A percentile compares a stretch with the other conserved stretches of the same genome.
Conservation (phyloP, 768 basidiomycete species). For the Leccinellum albellum region DNA sequence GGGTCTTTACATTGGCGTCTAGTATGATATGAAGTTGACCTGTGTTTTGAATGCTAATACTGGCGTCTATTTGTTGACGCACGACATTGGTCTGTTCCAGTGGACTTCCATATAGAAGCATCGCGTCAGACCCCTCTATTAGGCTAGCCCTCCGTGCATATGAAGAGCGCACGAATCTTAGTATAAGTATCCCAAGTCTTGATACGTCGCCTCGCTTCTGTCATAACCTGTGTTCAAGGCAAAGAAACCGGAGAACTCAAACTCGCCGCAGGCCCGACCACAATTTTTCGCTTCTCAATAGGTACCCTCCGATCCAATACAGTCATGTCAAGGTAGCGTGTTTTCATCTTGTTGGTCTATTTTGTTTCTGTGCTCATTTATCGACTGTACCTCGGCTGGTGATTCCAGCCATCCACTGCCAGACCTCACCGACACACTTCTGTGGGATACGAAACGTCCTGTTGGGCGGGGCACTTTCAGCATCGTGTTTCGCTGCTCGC, state of each 20-base stretch:
- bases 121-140: background rate
- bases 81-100: background rate
- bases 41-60: too few species aligned
- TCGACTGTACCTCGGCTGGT: background rate
- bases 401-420: background rate
- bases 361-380: background rate
- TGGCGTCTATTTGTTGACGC: background rate
- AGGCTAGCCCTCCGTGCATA: background rate
- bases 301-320: background rate
- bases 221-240: background rate
- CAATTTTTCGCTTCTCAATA: background rate
- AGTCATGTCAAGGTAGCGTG: background rate
- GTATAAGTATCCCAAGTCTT: background rate
- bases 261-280: background rate
- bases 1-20: background rate
- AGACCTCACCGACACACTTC: constrained; percentile 2
- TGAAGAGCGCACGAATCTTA: background rate
- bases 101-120: background rate
- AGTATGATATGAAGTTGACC: background rate
- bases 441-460: background rate
- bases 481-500: background rate
- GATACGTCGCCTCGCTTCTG: background rate
- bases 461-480: background rate
- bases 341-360: background rate
- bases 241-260: background rate